These are phyloP conservation scores for Marasmius tenuissimus DNA, from an alignment of 1,284 basidiomycete species.

Conservation along the genomic window DNA sequence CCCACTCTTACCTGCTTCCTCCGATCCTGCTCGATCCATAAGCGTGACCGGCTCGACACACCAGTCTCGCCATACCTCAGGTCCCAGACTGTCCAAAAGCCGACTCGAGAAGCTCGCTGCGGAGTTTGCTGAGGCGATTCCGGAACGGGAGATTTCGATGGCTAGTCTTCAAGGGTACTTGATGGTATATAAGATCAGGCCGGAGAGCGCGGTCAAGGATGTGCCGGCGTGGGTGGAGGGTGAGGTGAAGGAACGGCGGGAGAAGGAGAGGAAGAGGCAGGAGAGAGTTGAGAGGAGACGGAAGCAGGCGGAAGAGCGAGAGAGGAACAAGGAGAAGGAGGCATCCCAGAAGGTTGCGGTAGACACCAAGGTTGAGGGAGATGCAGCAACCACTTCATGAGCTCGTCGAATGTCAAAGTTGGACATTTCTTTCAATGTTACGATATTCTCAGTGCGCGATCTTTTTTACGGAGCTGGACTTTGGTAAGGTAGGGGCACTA, in stretches of 20 bases:
- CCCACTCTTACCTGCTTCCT: background rate
- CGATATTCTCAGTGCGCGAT: no score
- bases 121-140: constrained; percentile 58
- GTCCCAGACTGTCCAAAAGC: constrained; percentile 22
- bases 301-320: background rate
- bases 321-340: background rate
- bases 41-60: background rate
- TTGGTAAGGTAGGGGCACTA: no score
- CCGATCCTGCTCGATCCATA: background rate
- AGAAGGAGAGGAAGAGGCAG: background rate
- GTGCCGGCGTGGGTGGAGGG: constrained; percentile 48
- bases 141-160: constrained; percentile 68
- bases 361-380: no score
- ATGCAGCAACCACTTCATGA: no score
- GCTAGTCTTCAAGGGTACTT: constrained; percentile 75
- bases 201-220: constrained; percentile 53
- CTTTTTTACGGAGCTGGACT: no score
- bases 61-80: constrained; percentile 13
- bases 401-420: no score
- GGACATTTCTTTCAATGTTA: no score
- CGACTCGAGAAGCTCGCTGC: constrained; percentile 45
- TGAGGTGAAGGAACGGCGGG: constrained; percentile 21
- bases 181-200: constrained; percentile 67
- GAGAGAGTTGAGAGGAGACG: background rate
- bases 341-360: background rate